Evolutionary conservation across 768 basidiomycete species (phyloP).

Genomic region (Mycena crocata): DNA sequence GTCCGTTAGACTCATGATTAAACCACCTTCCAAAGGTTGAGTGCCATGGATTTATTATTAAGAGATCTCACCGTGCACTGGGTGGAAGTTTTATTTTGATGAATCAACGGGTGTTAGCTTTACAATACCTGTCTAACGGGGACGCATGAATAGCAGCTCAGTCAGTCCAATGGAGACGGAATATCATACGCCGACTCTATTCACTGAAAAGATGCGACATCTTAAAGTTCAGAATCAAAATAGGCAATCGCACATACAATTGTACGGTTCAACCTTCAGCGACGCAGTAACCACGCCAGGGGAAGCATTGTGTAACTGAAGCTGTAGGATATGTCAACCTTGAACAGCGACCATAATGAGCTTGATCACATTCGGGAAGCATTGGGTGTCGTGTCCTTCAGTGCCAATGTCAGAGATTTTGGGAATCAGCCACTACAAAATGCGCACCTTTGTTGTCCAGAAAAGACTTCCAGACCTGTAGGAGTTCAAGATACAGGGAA

Average conservation of each 20-base stretch:
- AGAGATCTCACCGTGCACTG: too few species aligned
- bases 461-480: constrained; percentile 86
- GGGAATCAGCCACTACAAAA: neutral
- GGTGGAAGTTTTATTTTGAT: too few species aligned
- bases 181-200: constrained; percentile 78
- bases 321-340: neutral
- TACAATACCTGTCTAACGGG: constrained; percentile 51
- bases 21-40: too few species aligned
- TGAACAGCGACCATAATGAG: neutral
- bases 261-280: constrained; percentile 79
- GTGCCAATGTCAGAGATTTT: neutral
- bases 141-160: neutral
- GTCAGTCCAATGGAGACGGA: constrained; percentile 4
- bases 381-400: constrained; percentile 81
- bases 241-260: constrained; percentile 58
- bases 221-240: neutral
- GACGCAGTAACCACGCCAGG: constrained; percentile 80
- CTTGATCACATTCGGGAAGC: constrained; percentile 77
- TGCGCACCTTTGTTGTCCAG: constrained; percentile 76
- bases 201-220: constrained; percentile 59
- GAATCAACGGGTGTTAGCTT: too few species aligned
- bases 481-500: neutral
- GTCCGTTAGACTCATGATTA: constrained; percentile 85
- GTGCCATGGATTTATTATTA: too few species aligned
- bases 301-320: constrained; percentile 57